Evolutionary conservation across 176 grass and related monocot genomes (phyloP).

Genomic region (Cenchrus americanus): DNA sequence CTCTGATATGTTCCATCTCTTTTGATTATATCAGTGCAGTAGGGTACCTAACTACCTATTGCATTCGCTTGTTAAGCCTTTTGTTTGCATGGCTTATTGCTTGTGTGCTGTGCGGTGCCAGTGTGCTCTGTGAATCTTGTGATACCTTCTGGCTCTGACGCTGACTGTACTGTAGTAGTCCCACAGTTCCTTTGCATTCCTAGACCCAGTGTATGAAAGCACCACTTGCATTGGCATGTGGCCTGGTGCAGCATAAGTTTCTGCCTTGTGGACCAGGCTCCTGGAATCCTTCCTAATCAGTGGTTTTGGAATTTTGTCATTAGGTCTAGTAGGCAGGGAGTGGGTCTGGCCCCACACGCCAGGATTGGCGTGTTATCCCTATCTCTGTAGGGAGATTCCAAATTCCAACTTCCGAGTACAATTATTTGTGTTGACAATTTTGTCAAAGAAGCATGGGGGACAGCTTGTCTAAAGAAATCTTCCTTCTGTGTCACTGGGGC

Average conservation of each 20-base stretch:
- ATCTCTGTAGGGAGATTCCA: constrained; percentile 43
- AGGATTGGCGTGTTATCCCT: constrained; percentile 35
- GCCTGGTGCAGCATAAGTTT: neutral
- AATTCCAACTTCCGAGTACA: constrained; percentile 42
- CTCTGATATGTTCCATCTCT: neutral
- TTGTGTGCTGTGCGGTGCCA: neutral
- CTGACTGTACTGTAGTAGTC: constrained; percentile 10
- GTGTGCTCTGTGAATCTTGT: neutral
- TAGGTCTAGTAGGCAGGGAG: constrained; percentile 28
- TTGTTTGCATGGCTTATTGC: constrained; percentile 27
- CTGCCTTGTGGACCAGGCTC: constrained; percentile 39
- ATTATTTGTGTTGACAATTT: constrained; percentile 60
- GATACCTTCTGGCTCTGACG: neutral
- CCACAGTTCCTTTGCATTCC: neutral
- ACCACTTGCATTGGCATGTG: constrained; percentile 8
- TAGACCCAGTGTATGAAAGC: constrained; percentile 32
- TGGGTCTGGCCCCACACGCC: constrained; percentile 37
- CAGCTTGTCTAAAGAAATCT: constrained; percentile 27
- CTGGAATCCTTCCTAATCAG: constrained; percentile 2
- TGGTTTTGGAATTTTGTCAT: constrained; percentile 40
- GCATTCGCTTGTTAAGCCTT: neutral
- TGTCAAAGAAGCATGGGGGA: constrained; percentile 42
- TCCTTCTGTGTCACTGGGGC: constrained; percentile 34
- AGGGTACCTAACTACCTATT: neutral
- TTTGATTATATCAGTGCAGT: neutral